These are phyloP conservation scores for Schizothecium vesticola DNA, from an alignment of 495 filamentous ascomycete species.

Conservation along the genomic window DNA sequence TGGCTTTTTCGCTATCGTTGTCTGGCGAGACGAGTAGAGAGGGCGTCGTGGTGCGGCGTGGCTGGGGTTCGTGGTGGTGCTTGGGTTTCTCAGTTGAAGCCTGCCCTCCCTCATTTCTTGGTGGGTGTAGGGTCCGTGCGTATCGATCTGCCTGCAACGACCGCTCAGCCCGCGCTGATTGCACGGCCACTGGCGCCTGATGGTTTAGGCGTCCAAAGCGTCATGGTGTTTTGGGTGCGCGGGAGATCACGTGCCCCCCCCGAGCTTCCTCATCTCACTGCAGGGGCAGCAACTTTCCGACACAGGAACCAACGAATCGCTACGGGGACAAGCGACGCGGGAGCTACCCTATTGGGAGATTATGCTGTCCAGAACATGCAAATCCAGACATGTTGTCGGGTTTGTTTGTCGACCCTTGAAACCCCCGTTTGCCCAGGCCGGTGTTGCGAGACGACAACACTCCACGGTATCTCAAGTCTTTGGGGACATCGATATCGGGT, in stretches of 20 bases:
- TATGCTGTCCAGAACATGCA: neutral
- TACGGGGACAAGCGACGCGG: too few species aligned
- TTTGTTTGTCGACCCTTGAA: neutral
- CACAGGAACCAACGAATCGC: neutral
- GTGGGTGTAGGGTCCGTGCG: conserved; percentile 18
- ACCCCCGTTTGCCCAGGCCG: neutral
- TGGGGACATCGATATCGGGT: neutral
- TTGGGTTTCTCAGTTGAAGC: conserved; percentile 19
- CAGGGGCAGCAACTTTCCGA: neutral
- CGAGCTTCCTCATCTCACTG: neutral
- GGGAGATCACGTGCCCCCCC: neutral
- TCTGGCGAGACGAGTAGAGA: neutral
- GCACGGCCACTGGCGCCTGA: neutral
- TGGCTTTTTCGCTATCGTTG: neutral
- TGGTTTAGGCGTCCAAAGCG: neutral
- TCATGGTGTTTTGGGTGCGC: neutral
- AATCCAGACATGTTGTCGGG: neutral
- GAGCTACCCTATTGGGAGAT: neutral
- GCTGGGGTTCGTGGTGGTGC: neutral
- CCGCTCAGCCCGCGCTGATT: conserved; percentile 15
- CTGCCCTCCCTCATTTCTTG: conserved; percentile 23
- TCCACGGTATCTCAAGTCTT: neutral
- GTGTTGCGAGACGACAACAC: neutral
- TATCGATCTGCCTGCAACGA: conserved; percentile 4
- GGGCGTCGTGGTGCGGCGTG: neutral